Evolutionary conservation across 139 green algal genomes (phyloP), one percentile per base, ranked within the genome.

Genomic region (Deuterostichococcus epilithicus): DNA sequence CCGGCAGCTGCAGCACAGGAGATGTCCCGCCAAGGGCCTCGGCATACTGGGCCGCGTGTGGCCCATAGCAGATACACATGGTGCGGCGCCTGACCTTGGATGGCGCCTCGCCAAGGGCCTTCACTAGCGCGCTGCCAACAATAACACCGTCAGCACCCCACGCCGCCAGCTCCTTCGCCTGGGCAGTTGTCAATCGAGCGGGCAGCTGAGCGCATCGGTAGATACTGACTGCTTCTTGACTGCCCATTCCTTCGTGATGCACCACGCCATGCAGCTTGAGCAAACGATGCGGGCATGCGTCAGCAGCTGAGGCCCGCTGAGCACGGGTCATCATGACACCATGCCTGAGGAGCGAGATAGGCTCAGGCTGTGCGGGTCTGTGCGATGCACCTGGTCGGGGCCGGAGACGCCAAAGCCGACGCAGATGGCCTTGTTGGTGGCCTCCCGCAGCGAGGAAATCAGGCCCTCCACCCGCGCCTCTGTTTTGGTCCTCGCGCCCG

Each of bases 141-240:
- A 99, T 99, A 28, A 99, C 93, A 45, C 96, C 96, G 71, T 99
- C 95, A 0, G 96, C 95, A 37, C 96, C 96, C 96, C 93, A 98
- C 20, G 82, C 75, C 72, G 86, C 81, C 15, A 99, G 86, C 83
- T 97, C 86, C 79, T 82, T 44, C 1, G 89, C 91, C 35, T 97
- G 80, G 2, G 83, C 70, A 59, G 33, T 39, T 74, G 35, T 52
- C 42, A 8, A n/a, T n/a, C n/a, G n/a, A n/a, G 42, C 42, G 8
- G 42, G 13, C 42, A 52, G 10, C 8, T 52, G 42, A 52, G 10
- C 8, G 10, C 42, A 8, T 8, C 42, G 8, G 42, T 52, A 13
- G 42, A 52, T 13, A n/a, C n/a, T n/a, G n/a, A n/a, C n/a, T n/a
- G n/a, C n/a, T n/a, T n/a, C n/a, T n/a, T n/a, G n/a, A n/a, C n/a